phyloP scores from a whole-genome alignment of 768 basidiomycete genomes.

The Strobilomyces confusus region DNA sequence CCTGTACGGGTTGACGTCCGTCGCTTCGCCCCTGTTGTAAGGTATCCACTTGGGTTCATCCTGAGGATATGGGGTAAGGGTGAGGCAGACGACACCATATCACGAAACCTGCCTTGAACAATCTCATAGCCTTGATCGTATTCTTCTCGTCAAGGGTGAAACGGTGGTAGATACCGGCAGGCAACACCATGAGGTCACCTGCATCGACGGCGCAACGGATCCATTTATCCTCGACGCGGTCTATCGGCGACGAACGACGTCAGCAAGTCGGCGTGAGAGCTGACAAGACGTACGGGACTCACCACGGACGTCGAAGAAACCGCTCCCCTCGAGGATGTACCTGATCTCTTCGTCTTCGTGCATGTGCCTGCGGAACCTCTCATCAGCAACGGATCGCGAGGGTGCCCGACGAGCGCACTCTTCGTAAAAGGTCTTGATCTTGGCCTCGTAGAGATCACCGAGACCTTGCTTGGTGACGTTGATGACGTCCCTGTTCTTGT shows the following conservation, averaged over 20 bases:
- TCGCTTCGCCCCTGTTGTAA: constrained; percentile 56
- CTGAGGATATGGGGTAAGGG: constrained; percentile 34
- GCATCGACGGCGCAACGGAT: constrained; percentile 71
- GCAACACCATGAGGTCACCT: constrained; percentile 84
- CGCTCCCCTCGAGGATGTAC: constrained; percentile 78
- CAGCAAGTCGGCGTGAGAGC: neutral
- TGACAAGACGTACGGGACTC: constrained; percentile 16
- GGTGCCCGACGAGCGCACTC: constrained; percentile 48
- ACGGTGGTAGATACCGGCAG: constrained; percentile 90
- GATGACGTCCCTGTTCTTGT: constrained; percentile 82
- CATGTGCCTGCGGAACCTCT: constrained; percentile 57
- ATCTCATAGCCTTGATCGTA: constrained; percentile 68
- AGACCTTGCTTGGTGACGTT: constrained; percentile 75
- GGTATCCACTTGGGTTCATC: constrained; percentile 93
- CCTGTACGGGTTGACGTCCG: constrained; percentile 64
- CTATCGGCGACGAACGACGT: constrained; percentile 31
- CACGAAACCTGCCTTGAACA: constrained; percentile 66
- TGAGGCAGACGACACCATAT: neutral
- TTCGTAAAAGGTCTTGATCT: constrained; percentile 78
- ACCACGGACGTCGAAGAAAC: constrained; percentile 92
- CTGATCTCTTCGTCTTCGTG: constrained; percentile 97
- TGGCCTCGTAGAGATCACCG: constrained; percentile 76
- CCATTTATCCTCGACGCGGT: constrained; percentile 68
- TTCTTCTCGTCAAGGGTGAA: constrained; percentile 86
- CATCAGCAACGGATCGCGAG: neutral